Evolutionary conservation across 2,329 filamentous ascomycete species (phyloP).

Genomic region (Trichoderma sp.): DNA sequence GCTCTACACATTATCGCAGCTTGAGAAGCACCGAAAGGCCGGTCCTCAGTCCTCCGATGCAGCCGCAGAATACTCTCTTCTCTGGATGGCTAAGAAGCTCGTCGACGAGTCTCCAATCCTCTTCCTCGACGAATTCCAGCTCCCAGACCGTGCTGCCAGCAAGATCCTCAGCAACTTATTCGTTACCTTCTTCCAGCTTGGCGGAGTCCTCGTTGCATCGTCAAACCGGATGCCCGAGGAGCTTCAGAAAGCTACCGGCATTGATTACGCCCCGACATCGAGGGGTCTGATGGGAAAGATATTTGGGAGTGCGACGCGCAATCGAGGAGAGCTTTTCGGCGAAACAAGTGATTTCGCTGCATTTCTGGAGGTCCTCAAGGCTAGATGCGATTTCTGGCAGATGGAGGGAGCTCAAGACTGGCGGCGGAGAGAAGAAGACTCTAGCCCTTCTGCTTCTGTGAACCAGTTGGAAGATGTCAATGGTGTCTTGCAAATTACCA

Average conservation of each 20-base stretch:
- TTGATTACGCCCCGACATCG: slow-evolving; percentile 60
- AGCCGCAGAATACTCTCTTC: slow-evolving; percentile 58
- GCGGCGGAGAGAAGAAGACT: slow-evolving; percentile 51
- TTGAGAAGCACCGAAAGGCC: slow-evolving; percentile 61
- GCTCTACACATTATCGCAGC: slow-evolving; percentile 69
- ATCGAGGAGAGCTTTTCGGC: slow-evolving; percentile 51
- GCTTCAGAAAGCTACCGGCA: slow-evolving; percentile 69
- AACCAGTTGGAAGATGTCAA: background rate
- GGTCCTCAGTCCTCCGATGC: slow-evolving; percentile 22
- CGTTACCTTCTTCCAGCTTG: slow-evolving; percentile 76
- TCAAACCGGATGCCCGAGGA: slow-evolving; percentile 84
- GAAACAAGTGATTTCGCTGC: slow-evolving; percentile 68
- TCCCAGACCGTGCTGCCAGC: slow-evolving; percentile 72
- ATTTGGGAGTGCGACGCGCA: slow-evolving; percentile 39
- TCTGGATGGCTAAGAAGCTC: slow-evolving; percentile 73
- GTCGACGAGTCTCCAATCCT: slow-evolving; percentile 71
- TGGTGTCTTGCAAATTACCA: background rate
- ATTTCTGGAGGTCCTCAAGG: slow-evolving; percentile 73
- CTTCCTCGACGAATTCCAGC: slow-evolving; percentile 80
- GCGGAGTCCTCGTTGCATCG: slow-evolving; percentile 74
- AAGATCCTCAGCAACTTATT: slow-evolving; percentile 79
- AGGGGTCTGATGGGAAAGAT: slow-evolving; percentile 50
- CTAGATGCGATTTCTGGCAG: slow-evolving; percentile 78
- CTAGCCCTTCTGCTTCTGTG: slow-evolving; percentile 7
- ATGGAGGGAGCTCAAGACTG: slow-evolving; percentile 75